Evolutionary conservation across 345 rosid species (phyloP).

Genomic region (Gossypium raimondii): DNA sequence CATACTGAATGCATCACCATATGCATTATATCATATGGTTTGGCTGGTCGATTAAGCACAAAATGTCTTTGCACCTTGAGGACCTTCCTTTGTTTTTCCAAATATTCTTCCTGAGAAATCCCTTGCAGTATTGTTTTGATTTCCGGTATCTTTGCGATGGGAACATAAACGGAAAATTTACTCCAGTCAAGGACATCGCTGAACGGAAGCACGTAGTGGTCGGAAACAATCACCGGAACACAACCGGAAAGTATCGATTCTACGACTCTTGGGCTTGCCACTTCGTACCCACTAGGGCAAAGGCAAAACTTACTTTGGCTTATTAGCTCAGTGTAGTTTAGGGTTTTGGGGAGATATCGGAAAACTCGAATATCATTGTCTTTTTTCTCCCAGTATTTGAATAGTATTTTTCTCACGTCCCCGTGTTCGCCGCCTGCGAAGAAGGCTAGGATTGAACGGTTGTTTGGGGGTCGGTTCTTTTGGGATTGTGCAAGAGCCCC

Average conservation of each 20-base stretch:
- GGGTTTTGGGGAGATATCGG: constrained; percentile 31
- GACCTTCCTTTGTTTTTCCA: constrained; percentile 29
- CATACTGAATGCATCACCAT: constrained; percentile 52
- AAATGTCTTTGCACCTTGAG: constrained; percentile 39
- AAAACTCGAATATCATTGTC: constrained; percentile 29
- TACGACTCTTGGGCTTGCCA: constrained; percentile 44
- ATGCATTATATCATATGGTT: constrained; percentile 37
- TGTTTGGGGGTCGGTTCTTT: not conserved
- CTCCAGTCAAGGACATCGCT: constrained; percentile 44
- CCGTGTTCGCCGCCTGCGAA: constrained; percentile 48
- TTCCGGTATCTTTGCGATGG: constrained; percentile 31
- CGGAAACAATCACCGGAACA: constrained; percentile 42
- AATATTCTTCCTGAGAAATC: constrained; percentile 27
- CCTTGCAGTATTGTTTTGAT: constrained; percentile 30
- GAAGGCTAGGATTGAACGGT: constrained; percentile 38
- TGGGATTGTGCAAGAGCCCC: constrained; percentile 13
- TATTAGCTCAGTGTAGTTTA: constrained; percentile 33
- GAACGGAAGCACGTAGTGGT: constrained; percentile 38
- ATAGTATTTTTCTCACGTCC: constrained; percentile 25
- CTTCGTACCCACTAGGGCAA: constrained; percentile 51
- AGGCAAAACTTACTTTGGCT: constrained; percentile 36
- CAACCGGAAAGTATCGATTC: constrained; percentile 39
- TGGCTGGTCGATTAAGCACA: constrained; percentile 37
- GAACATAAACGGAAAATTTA: constrained; percentile 33
- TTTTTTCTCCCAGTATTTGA: constrained; percentile 35